These are phyloP conservation scores for Trametes elegans DNA, from an alignment of 768 basidiomycete species.

Conservation along the genomic window DNA sequence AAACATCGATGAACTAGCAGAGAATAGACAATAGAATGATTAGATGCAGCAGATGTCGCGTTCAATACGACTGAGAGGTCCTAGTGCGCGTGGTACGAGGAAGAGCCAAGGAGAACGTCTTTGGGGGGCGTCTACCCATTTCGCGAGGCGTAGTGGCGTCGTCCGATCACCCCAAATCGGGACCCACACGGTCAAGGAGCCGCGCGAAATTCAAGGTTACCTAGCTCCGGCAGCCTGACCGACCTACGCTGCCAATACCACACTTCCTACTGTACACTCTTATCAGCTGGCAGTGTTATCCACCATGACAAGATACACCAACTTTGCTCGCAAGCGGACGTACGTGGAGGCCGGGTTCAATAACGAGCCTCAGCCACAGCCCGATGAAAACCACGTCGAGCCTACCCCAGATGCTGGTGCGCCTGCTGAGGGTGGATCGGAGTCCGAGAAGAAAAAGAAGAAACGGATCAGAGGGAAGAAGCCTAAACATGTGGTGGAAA, in stretches of 20 bases:
- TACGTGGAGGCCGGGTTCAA: slow-evolving; percentile 64
- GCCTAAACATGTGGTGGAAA: slow-evolving; percentile 16
- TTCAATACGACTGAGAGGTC: not conserved
- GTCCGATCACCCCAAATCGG: slow-evolving; percentile 10
- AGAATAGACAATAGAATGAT: too few relatives aligned
- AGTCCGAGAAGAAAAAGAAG: slow-evolving; percentile 54
- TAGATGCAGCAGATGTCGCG: not conserved
- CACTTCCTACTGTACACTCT: not conserved
- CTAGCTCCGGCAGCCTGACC: not conserved
- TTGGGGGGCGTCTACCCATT: not conserved
- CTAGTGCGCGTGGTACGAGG: not conserved
- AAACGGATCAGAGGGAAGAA: slow-evolving; percentile 51
- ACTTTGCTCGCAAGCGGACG: slow-evolving; percentile 71
- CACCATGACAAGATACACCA: slow-evolving; percentile 71
- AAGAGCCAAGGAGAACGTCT: not conserved
- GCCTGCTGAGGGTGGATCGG: slow-evolving; percentile 11
- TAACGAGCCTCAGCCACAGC: slow-evolving; percentile 17
- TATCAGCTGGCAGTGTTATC: not conserved
- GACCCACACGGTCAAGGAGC: not conserved
- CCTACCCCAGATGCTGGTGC: slow-evolving; percentile 4
- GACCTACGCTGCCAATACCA: too few relatives aligned
- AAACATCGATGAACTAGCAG: not conserved
- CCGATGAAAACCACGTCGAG: slow-evolving; percentile 12
- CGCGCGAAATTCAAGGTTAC: not conserved
- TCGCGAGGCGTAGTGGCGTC: slow-evolving; percentile 6